A percentile compares a stretch with the other conserved stretches of the same genome.
These are phyloP conservation scores for Geosmithia putterillii DNA, from an alignment of 2,329 filamentous ascomycete genomes.

Conservation along the genomic window DNA sequence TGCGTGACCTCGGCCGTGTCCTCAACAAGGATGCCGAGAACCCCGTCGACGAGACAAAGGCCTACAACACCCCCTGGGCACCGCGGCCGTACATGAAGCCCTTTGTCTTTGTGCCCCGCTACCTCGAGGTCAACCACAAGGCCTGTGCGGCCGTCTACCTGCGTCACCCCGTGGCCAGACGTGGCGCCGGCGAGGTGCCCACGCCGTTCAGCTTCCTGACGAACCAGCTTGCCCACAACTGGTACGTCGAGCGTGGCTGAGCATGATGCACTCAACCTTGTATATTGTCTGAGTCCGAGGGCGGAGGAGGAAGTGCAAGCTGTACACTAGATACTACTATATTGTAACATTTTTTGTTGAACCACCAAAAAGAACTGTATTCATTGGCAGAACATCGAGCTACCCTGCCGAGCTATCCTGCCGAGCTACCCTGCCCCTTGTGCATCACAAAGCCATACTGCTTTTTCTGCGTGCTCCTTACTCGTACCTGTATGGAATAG, in stretches of 20 bases:
- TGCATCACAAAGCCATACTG: too few species aligned
- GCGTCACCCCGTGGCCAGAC: slow-evolving; percentile 80
- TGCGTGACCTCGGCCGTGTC: slow-evolving; percentile 38
- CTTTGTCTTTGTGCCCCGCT: slow-evolving; percentile 90
- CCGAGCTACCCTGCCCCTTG: not conserved
- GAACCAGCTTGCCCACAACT: slow-evolving; percentile 80
- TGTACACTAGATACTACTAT: slow-evolving; percentile 8
- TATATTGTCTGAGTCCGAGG: slow-evolving; percentile 11
- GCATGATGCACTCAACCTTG: not conserved
- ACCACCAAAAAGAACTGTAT: not conserved
- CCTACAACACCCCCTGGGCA: slow-evolving; percentile 84
- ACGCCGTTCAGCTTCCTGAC: slow-evolving; percentile 62
- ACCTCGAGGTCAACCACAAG: slow-evolving; percentile 95
- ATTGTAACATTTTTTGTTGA: slow-evolving; percentile 14
- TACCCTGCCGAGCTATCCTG: not conserved
- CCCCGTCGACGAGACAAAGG: slow-evolving; percentile 62
- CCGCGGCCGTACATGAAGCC: slow-evolving; percentile 79
- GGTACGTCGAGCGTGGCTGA: slow-evolving; percentile 76
- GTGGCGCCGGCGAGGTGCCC: slow-evolving; percentile 69
- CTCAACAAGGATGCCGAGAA: slow-evolving; percentile 60
- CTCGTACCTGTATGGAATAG: too few species aligned
- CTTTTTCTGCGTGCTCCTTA: too few species aligned
- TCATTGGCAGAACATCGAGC: not conserved
- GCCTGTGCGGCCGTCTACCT: slow-evolving; percentile 93
- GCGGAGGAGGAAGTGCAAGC: not conserved